These are phyloP conservation scores for Aureobasidium melanogenum DNA, from an alignment of 2,329 filamentous ascomycete genomes.

Conservation along the genomic window DNA sequence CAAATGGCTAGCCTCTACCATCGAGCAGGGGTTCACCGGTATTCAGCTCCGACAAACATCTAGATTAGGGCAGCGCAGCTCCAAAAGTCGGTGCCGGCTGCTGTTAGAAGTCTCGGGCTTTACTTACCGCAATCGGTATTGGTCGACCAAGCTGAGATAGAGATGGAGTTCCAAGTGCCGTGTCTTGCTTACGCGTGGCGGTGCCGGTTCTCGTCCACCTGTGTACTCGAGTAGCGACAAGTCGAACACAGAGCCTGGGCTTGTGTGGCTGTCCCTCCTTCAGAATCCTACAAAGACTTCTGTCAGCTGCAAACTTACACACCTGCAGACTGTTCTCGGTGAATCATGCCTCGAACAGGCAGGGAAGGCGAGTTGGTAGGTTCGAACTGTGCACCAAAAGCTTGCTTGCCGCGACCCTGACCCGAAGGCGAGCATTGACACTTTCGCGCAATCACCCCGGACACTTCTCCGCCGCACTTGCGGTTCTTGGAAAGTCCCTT, in stretches of 20 bases:
- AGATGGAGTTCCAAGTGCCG: not conserved
- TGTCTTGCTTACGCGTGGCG: not conserved
- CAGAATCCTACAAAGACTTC: not conserved
- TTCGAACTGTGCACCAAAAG: not conserved
- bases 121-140: not conserved
- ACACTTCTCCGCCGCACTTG: not conserved
- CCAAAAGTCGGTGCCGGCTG: not conserved
- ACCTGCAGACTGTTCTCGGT: not conserved
- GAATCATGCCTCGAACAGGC: not conserved
- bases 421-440: not conserved
- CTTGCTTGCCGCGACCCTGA: not conserved
- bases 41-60: not conserved
- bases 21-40: not conserved
- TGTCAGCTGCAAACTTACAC: not conserved
- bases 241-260: not conserved
- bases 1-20: not conserved
- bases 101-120: not conserved
- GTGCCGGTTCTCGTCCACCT: not conserved
- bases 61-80: not conserved
- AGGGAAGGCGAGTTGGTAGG: not conserved
- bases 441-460: not conserved
- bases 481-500: not conserved
- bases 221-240: not conserved
- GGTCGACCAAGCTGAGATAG: not conserved
- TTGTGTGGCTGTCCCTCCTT: not conserved